These are phyloP conservation scores for Onygena corvina DNA, from an alignment of 2,329 filamentous ascomycete species.

Conservation along the genomic window DNA sequence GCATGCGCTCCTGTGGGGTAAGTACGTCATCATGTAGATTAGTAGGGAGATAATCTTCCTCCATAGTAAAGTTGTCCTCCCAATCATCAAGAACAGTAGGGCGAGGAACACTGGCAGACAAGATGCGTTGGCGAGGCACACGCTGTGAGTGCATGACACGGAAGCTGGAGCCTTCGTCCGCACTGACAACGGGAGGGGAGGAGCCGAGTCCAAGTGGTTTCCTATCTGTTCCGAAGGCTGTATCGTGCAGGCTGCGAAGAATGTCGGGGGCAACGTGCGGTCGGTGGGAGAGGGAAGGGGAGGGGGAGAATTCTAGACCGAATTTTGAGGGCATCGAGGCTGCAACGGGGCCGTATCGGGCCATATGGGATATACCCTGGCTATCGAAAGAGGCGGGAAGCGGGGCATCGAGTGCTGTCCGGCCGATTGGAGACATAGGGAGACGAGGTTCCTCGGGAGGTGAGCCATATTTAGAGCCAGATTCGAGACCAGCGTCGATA, in stretches of 20 bases:
- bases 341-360: conserved; percentile 78
- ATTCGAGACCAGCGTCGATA: conserved; percentile 48
- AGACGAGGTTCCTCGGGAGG: conserved; percentile 67
- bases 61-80: conserved; percentile 61
- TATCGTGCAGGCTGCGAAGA: conserved; percentile 51
- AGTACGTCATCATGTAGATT: conserved; percentile 52
- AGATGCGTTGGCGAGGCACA: conserved; percentile 45
- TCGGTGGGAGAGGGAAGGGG: conserved; percentile 55
- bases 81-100: conserved; percentile 45
- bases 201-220: conserved; percentile 44
- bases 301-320: conserved; percentile 59
- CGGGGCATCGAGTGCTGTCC: conserved; percentile 80
- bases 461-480: conserved; percentile 63
- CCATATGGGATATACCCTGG: conserved; percentile 84
- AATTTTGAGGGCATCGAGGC: conserved; percentile 89
- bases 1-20: conserved; percentile 49
- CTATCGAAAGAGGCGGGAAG: conserved; percentile 93
- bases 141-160: conserved; percentile 54
- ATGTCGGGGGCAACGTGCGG: conserved; percentile 54
- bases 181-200: conserved; percentile 47
- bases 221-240: conserved; percentile 59
- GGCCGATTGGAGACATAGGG: conserved; percentile 62
- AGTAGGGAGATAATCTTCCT: conserved; percentile 77
- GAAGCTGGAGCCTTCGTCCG: conserved; percentile 55
- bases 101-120: conserved; percentile 50